A percentile compares a stretch with the other conserved stretches of the same genome.
These are phyloP conservation scores for Ophiostoma novo-ulmi DNA, from an alignment of 2,329 filamentous ascomycete genomes.

Conservation along the genomic window DNA sequence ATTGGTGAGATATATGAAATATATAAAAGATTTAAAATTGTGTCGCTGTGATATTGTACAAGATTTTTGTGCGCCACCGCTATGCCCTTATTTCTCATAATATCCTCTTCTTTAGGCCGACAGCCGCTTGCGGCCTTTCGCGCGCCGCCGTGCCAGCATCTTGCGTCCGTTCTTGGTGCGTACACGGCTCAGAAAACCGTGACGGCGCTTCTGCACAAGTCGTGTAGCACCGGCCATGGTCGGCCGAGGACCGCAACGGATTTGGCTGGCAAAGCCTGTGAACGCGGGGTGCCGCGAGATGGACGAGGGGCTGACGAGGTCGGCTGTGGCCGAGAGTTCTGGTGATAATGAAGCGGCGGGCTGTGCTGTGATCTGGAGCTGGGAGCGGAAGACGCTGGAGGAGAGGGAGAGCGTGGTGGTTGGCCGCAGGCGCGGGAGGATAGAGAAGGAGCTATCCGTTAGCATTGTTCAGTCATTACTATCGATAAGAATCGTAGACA, in stretches of 20 bases:
- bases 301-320: conserved; percentile 43
- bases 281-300: conserved; percentile 52
- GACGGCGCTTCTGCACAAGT: conserved; percentile 54
- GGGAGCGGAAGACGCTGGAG: conserved; percentile 22
- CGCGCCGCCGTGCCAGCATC: conserved; percentile 47
- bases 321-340: conserved; percentile 29
- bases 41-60: conserved; percentile 16
- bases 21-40: not conserved
- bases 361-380: conserved; percentile 8
- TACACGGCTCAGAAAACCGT: conserved; percentile 52
- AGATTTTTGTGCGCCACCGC: not conserved
- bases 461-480: not conserved
- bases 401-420: conserved; percentile 22
- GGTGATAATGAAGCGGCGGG: conserved; percentile 24
- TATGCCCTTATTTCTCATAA: not conserved
- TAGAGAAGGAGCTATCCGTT: conserved; percentile 33
- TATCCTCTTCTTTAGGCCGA: conserved; percentile 30
- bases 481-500: not conserved
- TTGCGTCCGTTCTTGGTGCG: conserved; percentile 49
- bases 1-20: not conserved
- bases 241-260: conserved; percentile 55
- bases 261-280: conserved; percentile 40
- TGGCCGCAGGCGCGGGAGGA: conserved; percentile 26
- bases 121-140: conserved; percentile 49
- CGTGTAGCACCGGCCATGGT: conserved; percentile 53